Conservation (phyloP, 2,329 filamentous ascomycete genomes). For the Paecilomyces sp. region DNA sequence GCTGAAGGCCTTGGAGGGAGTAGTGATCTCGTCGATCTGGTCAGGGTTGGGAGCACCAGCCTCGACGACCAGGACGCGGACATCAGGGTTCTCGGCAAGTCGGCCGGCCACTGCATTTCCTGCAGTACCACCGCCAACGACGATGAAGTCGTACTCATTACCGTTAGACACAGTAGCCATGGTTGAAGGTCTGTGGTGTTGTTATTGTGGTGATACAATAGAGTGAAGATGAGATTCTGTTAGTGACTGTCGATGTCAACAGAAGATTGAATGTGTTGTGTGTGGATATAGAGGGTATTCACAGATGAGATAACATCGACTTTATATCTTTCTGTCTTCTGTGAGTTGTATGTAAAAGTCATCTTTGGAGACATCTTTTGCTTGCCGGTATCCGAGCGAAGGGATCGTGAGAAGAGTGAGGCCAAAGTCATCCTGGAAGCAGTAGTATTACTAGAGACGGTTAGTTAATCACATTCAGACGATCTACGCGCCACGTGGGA, state of each 20-base stretch:
- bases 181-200: background rate
- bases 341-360: background rate
- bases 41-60: slow-evolving; percentile 38
- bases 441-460: background rate
- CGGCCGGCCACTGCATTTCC: slow-evolving; percentile 41
- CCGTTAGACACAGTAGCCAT: slow-evolving; percentile 8
- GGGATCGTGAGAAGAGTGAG: background rate
- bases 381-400: background rate
- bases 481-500: background rate
- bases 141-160: slow-evolving; percentile 20
- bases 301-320: background rate
- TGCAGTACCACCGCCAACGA: slow-evolving; percentile 30
- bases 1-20: slow-evolving; percentile 50
- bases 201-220: background rate
- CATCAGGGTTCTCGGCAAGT: slow-evolving; percentile 44
- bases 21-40: slow-evolving; percentile 48
- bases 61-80: slow-evolving; percentile 31
- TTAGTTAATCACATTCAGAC: background rate
- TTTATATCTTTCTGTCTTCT: background rate
- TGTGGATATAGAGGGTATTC: too few relatives aligned
- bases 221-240: background rate
- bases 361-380: background rate
- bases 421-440: background rate
- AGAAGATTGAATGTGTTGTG: background rate
- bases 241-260: background rate